Conservation (phyloP, 306 rosid species). For the Cercis canadensis region DNA sequence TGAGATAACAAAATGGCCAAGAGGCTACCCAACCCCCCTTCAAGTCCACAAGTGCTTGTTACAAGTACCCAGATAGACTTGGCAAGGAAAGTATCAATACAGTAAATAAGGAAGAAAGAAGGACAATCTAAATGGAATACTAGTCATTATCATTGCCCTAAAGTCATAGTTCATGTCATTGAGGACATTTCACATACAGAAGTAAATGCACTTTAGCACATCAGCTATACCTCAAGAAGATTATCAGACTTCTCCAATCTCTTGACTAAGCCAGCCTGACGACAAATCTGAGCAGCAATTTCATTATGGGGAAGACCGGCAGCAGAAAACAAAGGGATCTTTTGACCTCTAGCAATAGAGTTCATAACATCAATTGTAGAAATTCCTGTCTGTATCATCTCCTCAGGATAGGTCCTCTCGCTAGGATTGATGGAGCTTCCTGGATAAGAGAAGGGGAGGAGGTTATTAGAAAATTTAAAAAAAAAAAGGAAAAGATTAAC, state of each 20-base stretch:
- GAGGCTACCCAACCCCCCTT: background rate
- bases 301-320: slow-evolving; percentile 99
- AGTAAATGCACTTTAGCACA: slow-evolving; percentile 15
- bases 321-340: slow-evolving; percentile 98
- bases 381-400: slow-evolving; percentile 99
- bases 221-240: slow-evolving; percentile 83
- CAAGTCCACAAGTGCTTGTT: background rate
- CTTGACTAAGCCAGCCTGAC: slow-evolving; percentile 99
- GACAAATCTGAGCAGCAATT: slow-evolving; percentile 99
- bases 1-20: too few species aligned
- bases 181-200: slow-evolving; percentile 29
- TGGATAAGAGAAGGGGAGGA: slow-evolving; percentile 36
- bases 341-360: slow-evolving; percentile 99
- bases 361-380: slow-evolving; percentile 99
- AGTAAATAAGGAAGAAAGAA: slow-evolving; percentile 20
- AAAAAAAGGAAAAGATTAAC: slow-evolving; percentile 12
- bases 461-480: background rate
- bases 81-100: background rate
- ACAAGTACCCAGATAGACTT: slow-evolving; percentile 5
- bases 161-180: slow-evolving; percentile 13
- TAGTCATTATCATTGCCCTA: slow-evolving; percentile 4
- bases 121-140: slow-evolving; percentile 18
- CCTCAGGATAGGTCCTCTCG: slow-evolving; percentile 99
- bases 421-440: slow-evolving; percentile 99
- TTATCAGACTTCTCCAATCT: slow-evolving; percentile 87